Base-by-base conservation (phyloP, 805 yeast genomes). In the Cyberlindnera saturnus region DNA sequence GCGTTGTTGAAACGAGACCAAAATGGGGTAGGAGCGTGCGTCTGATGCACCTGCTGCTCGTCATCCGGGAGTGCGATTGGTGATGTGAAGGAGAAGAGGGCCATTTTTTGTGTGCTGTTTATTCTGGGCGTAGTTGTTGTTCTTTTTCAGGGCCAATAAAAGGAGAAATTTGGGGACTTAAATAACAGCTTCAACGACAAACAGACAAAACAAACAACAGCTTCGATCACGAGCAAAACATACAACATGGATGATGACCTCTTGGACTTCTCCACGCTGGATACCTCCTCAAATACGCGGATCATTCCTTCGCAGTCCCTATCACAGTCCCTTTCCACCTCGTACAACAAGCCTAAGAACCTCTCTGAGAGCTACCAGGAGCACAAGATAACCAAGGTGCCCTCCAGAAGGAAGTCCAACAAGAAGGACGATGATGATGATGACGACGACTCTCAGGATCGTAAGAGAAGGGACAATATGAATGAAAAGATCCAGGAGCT, bases 401-500 rank as follows among this genome's bases (percentile, higher is more conserved):
- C 49, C 7, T 39, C 43, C 3, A 50, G 59, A 39, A 48, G 60
- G 18, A 54, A 55, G 37, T 47, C 52, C 8, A 23, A 45, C 4
- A 45, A 41, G 15, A 49, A 45, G 20, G 46, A 30, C n/a, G 48
- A 38, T 11, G 50, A 46, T 17, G 53, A 50, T 17, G 55, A 49
- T 11, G 51, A 57, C 19, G 64, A 54, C n/a, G 71, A 65, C 37
- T 49, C 47, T 3, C 56, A 66, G 7, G 76, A 72, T 44, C 57
- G 80, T 9, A 72, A 71, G 50, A 67, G 79, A 44, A 61, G 78
- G 41, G 83, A 77, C 48, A 76, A 74, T 51, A 74, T 78, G 59
- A 77, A 77, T 51, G 82, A 77, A 10, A 70, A 72, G 49, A 78
- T 78, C 13, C 78, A 75, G 41, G 81, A 78, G 43, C 56, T 78